A percentile compares a stretch with the other conserved stretches of the same genome.
phyloP scores from a whole-genome alignment of 73 alveolate genomes.

The Effrenium voratum region DNA sequence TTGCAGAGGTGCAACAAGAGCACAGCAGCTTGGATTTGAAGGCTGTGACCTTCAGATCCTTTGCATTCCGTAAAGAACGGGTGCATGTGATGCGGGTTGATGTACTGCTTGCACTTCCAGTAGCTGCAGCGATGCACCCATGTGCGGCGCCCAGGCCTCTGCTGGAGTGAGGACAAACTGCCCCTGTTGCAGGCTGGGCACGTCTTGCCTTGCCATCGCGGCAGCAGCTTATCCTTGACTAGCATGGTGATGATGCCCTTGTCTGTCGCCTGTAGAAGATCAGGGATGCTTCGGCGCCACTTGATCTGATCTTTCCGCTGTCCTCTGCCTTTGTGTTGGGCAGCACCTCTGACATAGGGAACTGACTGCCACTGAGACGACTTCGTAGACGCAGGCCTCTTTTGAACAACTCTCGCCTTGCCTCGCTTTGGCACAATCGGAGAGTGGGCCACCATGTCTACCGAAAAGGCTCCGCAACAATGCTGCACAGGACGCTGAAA shows the following conservation, averaged over 20 bases:
- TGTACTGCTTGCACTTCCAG: not conserved
- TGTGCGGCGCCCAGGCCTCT: not conserved
- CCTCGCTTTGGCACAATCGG: not conserved
- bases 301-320: slow-evolving; percentile 5
- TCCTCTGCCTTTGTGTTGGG: not conserved
- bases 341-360: not conserved
- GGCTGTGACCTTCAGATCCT: not conserved
- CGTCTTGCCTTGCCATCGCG: not conserved
- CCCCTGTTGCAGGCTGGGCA: slow-evolving; percentile 30
- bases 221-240: not conserved
- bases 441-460: too few species aligned
- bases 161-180: not conserved
- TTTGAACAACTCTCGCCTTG: not conserved
- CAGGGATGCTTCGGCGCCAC: not conserved
- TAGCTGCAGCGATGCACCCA: not conserved
- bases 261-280: not conserved
- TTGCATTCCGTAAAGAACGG: not conserved
- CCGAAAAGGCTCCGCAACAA: too few species aligned
- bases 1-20: slow-evolving; percentile 5
- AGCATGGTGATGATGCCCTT: not conserved
- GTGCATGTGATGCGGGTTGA: slow-evolving; percentile 39
- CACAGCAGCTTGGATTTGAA: slow-evolving; percentile 27
- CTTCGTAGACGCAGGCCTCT: not conserved
- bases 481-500: too few species aligned
- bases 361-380: not conserved